Evolutionary conservation across 495 filamentous ascomycete species (phyloP).

Genomic region (Thozetella sp.): DNA sequence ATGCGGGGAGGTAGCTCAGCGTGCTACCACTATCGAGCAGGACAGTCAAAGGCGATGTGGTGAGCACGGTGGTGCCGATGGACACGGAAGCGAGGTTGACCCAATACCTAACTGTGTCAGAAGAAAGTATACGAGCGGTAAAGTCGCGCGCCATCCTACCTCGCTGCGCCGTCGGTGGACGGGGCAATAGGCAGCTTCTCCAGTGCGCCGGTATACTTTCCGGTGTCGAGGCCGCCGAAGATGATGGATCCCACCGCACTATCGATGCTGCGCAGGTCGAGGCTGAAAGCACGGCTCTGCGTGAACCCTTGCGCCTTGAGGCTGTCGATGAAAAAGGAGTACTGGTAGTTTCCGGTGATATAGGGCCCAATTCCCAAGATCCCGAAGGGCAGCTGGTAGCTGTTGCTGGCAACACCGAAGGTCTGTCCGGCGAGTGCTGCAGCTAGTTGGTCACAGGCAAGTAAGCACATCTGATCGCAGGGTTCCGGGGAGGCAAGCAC

Average conservation of each 20-base stretch:
- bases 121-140: conserved; percentile 22
- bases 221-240: conserved; percentile 75
- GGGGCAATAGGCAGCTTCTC: conserved; percentile 45
- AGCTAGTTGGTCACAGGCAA: neutral
- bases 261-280: conserved; percentile 58
- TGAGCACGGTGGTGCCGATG: neutral
- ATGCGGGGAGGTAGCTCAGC: conserved; percentile 17
- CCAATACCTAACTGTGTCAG: conserved; percentile 11
- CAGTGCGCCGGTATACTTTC: conserved; percentile 68
- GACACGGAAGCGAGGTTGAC: neutral
- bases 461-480: too few relatives aligned
- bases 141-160: conserved; percentile 26
- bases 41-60: neutral
- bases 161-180: conserved; percentile 26
- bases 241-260: conserved; percentile 64
- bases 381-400: conserved; percentile 53
- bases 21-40: conserved; percentile 15
- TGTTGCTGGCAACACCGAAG: conserved; percentile 39
- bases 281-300: conserved; percentile 70
- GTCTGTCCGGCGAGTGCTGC: conserved; percentile 35
- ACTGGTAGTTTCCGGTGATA: conserved; percentile 47
- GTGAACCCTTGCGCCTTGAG: conserved; percentile 64
- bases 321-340: conserved; percentile 68
- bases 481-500: too few relatives aligned
- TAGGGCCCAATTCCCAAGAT: conserved; percentile 69